Conservation (phyloP, 2,329 filamentous ascomycete genomes). For the Scytalidium lignicola region DNA sequence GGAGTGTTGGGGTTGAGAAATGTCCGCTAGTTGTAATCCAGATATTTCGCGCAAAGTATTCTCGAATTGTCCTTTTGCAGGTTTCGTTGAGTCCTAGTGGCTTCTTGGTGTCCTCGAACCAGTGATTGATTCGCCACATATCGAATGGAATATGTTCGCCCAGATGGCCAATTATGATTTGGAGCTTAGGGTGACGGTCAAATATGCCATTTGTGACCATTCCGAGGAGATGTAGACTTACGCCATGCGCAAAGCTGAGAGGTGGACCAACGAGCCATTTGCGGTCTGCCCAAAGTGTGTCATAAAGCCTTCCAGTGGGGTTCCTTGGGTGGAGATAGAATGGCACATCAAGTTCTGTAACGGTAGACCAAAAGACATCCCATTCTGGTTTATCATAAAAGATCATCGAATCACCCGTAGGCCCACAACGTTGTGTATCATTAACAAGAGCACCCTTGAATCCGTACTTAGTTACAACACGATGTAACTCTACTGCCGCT, state of each 20-base stretch:
- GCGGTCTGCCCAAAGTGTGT: constrained; percentile 53
- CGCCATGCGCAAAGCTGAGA: constrained; percentile 52
- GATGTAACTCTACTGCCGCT: constrained; percentile 44
- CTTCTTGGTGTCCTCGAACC: constrained; percentile 50
- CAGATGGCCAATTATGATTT: constrained; percentile 43
- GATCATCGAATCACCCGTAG: constrained; percentile 54
- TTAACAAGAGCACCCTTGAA: constrained; percentile 60
- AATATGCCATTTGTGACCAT: constrained; percentile 47
- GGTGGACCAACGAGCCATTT: constrained; percentile 57
- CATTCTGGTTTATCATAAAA: constrained; percentile 60
- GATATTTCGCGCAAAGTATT: constrained; percentile 51
- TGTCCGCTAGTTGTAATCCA: constrained; percentile 54
- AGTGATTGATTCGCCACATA: constrained; percentile 46
- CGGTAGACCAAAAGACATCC: constrained; percentile 56
- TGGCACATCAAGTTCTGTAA: constrained; percentile 55
- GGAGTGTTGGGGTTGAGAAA: constrained; percentile 47
- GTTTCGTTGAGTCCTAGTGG: constrained; percentile 23
- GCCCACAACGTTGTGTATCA: constrained; percentile 53
- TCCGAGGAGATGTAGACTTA: constrained; percentile 51
- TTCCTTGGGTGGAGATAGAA: constrained; percentile 58
- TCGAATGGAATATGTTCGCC: constrained; percentile 46
- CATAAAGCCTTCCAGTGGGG: constrained; percentile 50
- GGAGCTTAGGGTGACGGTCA: constrained; percentile 39
- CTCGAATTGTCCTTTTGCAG: constrained; percentile 39
- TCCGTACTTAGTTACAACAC: constrained; percentile 50